These are phyloP conservation scores for Colletotrichum gloeosporioides DNA, from an alignment of 2,329 filamentous ascomycete genomes.

Conservation along the genomic window DNA sequence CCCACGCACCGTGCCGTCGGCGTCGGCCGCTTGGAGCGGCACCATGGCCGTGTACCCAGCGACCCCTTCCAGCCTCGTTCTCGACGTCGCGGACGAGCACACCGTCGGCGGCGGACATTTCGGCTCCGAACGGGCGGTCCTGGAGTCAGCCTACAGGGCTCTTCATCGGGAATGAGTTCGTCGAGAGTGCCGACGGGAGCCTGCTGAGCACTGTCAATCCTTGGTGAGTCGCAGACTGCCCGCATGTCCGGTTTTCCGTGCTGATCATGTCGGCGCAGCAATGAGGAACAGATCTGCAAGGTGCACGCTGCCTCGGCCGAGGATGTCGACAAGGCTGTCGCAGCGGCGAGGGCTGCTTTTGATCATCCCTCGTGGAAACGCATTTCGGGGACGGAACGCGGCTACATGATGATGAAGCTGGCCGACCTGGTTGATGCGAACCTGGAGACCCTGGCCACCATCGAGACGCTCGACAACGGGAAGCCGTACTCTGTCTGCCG, in stretches of 20 bases:
- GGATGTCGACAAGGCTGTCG: constrained; percentile 74
- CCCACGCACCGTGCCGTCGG: background rate
- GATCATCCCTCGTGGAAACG: constrained; percentile 71
- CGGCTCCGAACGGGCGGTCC: constrained; percentile 75
- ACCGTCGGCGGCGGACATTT: constrained; percentile 60
- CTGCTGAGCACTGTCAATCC: constrained; percentile 74
- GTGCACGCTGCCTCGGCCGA: constrained; percentile 71
- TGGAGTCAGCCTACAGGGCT: constrained; percentile 78
- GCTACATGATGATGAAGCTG: constrained; percentile 71
- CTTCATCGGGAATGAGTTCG: constrained; percentile 85
- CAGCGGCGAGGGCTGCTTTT: constrained; percentile 72
- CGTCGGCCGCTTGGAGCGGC: background rate
- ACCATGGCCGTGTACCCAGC: background rate
- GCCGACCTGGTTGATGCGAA: constrained; percentile 73
- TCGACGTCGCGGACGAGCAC: constrained; percentile 6
- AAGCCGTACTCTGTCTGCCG: constrained; percentile 74
- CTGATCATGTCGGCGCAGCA: constrained; percentile 30
- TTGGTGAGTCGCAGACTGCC: constrained; percentile 51
- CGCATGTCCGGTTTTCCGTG: background rate
- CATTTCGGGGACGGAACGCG: constrained; percentile 71
- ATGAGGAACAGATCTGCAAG: constrained; percentile 71
- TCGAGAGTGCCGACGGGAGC: constrained; percentile 67
- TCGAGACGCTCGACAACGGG: constrained; percentile 82
- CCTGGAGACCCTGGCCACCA: constrained; percentile 51
- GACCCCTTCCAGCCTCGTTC: background rate